Base-by-base conservation (phyloP, 768 basidiomycete genomes). In the Kwoniella sp. region DNA sequence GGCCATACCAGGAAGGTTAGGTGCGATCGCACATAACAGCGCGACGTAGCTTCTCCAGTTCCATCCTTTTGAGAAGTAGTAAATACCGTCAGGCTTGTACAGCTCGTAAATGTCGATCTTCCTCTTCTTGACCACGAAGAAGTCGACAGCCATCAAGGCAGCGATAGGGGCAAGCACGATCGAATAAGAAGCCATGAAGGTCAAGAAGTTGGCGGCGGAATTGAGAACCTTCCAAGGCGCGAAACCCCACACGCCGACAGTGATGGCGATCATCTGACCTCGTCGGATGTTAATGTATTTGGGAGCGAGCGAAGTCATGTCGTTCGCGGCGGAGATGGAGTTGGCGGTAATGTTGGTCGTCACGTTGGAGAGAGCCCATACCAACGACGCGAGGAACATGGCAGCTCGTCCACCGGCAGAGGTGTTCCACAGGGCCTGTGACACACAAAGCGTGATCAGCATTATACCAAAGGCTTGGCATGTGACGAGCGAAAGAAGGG, bases 271-370 rank as follows among this genome's bases (percentile, higher is more conserved):
- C 52, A 76, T 51, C 30, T 72, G 68, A 1, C 73, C 72, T 22
- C 77, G 70, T 24, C 67, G 60, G 65, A 79, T 79, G 54, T 75
- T 71, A 66, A 79, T 65, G 68, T 73, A 79, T 33, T 71, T 69
- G 8, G 77, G 77, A 7, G 67, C 50, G 5, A 77, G 51, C 17
- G 67, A 67, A 9, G 72, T 74, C 58, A 79, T 58, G 58, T 79
- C 75, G 47, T 74, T 79, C 1, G 73, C 73, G 40, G 74, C 71
- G 1, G 73, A 69, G 62, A 74, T 73, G n/a, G 66, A 67, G 61
- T 72, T 72, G 57, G 68, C 64, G 1, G 66, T 62, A 46, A 66
- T 72, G 66, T 74, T 74, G 58, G 72, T 74, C 24, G 72, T 74
- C 15, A 71, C 66, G 55, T 71, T 74, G 25, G 68, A 68, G 27